A percentile compares a stretch with the other conserved stretches of the same genome.
Evolutionary conservation across 2,329 filamentous ascomycete species (phyloP).

Genomic region (Xenoacremonium recifei): DNA sequence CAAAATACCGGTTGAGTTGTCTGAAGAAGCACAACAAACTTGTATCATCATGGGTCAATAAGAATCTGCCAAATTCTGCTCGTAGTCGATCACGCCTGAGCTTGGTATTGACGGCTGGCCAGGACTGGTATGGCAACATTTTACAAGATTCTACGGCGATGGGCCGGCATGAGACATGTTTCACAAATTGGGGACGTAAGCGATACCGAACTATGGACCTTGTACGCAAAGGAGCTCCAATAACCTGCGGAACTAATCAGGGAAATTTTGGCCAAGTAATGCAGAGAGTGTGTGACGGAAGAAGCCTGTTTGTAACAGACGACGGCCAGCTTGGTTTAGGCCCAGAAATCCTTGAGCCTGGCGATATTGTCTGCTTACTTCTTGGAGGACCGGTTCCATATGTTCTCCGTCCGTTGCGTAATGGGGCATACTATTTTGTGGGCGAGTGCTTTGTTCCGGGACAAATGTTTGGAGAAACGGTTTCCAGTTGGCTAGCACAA

Average conservation of each 20-base stretch:
- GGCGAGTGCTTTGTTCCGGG: not conserved
- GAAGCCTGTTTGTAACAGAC: not conserved
- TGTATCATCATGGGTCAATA: not conserved
- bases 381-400: not conserved
- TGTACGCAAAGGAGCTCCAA: not conserved
- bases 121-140: slow-evolving; percentile 3
- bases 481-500: not conserved
- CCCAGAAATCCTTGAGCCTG: not conserved
- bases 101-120: slow-evolving; percentile 1
- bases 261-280: not conserved
- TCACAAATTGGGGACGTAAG: not conserved
- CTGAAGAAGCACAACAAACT: not conserved
- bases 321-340: not conserved
- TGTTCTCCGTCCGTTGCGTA: not conserved
- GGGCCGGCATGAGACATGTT: not conserved
- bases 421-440: not conserved
- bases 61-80: not conserved
- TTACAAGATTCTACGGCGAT: not conserved
- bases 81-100: no score
- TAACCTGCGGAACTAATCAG: not conserved
- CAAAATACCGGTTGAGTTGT: not conserved
- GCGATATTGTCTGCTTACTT: not conserved
- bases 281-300: not conserved
- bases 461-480: not conserved
- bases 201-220: not conserved